Base-by-base conservation (phyloP, 331 rosid species). In the Acacia pycnantha region DNA sequence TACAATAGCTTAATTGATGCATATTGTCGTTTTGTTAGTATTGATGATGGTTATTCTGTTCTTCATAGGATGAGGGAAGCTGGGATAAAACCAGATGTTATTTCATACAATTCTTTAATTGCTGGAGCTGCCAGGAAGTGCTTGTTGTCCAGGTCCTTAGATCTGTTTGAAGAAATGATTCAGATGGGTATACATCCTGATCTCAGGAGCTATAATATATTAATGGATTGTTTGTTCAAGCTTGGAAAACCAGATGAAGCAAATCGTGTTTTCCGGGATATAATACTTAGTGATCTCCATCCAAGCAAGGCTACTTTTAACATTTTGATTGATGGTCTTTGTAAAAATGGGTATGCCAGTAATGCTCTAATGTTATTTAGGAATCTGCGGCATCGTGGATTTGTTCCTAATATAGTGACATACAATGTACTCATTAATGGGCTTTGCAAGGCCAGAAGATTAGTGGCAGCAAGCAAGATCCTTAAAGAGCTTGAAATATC, bases 221-320 rank as follows among this genome's bases (percentile, higher is more conserved):
- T 89, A 65, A 93, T 95, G 95, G 86, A 89, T 69, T 90, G 97
- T 82, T 84, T 87, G 80, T 95, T 95, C 85, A 86, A 79, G 82
- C 46, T 88, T 16, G 96, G 98, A n/a, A 93, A 90, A 73, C 97
- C 93, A 0, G 94, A 95, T 10, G 91, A 90, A 70, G 98, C 97
- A 40, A 82, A 87, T 79, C 43, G 54, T 54, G 78, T 95, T 79
- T 95, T 93, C 67, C 78, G 35, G 56, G 90, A 89, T 44, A 77
- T 91, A 14, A 74, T 91, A 54, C 84, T 69, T 21, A 16, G 76
- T 27, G 82, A 85, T 51, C 50, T 86, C 15, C 48, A 69, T 80
- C 98, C 92, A 2, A 29, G 59, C 22, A 31, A 83, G 8, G 80
- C 90, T 46, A 91, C 93, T 0, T 86, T 79, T 82, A 95, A 93